Base-by-base conservation (phyloP, 2,329 filamentous ascomycete genomes). In the Venturia carpophila region DNA sequence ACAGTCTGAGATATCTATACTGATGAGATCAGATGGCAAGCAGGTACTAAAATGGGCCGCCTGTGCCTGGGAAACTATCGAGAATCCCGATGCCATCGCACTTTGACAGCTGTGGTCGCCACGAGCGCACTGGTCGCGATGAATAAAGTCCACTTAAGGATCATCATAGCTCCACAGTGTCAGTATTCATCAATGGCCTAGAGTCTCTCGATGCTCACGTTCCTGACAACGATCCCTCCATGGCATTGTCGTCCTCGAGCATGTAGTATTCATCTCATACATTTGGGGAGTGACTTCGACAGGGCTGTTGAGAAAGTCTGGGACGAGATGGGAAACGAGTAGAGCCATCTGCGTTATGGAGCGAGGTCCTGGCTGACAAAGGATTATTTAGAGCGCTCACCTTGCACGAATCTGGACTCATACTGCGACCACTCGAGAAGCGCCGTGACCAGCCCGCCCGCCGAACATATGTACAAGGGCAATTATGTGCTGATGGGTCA, bases 391-490 rank as follows among this genome's bases (percentile, higher is more conserved):
- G 49, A 30, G 49, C 49, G 21, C 21, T 55, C 49, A 30, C 60
- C 13, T 24, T 55, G 27, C 63, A 67, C 49, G 66, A 67, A 37
- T 45, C 66, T 2, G 34, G 42, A 34, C 45, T 66, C n/a, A 68
- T 70, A 41, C 66, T 70, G 19, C 62, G 55, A 49, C 37, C 64
- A 15, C 63, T 69, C 11, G 65, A 68, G 43, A 69, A 67, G 34
- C 58, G 64, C 1, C 63, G 65, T 4, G 68, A 69, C 21, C 37
- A 43, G 3, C 37, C 47, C 17, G 24, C 68, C 19, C 66, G 63
- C 52, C 56, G 66, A 19, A 69, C 64, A 19, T 70, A 69, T 63
- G 56, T 67, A 21, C 39, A 65, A 13, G 69, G 69, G 11, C 58
- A 62, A 61, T 60, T 55, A 2, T 55, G 63, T 24, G 45, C 67